Conservation (phyloP, 768 basidiomycete species). For the Inosperma sp. region DNA sequence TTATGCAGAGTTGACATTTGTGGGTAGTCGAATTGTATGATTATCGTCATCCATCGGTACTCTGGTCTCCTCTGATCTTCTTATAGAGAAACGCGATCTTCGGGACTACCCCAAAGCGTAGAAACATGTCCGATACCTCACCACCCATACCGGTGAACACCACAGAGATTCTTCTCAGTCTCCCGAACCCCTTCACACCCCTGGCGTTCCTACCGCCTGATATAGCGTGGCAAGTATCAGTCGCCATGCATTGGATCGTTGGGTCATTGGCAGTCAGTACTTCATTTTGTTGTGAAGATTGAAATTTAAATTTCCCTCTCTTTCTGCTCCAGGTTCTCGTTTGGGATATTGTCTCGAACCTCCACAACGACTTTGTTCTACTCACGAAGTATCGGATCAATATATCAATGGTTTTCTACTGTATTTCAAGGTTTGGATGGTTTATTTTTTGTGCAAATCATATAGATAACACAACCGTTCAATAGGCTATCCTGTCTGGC, state of each 20-base stretch:
- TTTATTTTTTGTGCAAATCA: not conserved
- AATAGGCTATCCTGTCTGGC: constrained; percentile 3
- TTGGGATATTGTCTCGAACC: constrained; percentile 16
- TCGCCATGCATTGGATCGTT: constrained; percentile 8
- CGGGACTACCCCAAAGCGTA: too few species aligned
- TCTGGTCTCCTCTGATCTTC: too few species aligned
- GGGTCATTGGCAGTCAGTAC: constrained; percentile 14
- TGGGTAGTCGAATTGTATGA: too few species aligned
- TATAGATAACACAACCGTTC: not conserved
- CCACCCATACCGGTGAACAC: too few species aligned
- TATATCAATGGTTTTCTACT: constrained; percentile 12
- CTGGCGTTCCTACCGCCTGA: constrained; percentile 10
- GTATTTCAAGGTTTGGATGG: constrained; percentile 12
- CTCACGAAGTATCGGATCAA: constrained; percentile 7
- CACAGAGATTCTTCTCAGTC: too few species aligned
- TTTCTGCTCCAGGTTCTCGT: constrained; percentile 11
- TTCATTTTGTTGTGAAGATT: too few species aligned
- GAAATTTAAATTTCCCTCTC: not conserved
- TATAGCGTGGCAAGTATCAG: constrained; percentile 5
- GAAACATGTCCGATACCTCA: too few species aligned
- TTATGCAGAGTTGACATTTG: too few species aligned
- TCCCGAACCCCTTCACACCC: constrained; percentile 15
- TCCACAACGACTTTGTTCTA: constrained; percentile 12
- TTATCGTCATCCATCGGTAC: too few species aligned
- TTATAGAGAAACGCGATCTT: too few species aligned